A percentile compares a stretch with the other conserved stretches of the same genome.
phyloP scores from a whole-genome alignment of 176 grass and related monocot species.

The Triticum timopheevii region DNA sequence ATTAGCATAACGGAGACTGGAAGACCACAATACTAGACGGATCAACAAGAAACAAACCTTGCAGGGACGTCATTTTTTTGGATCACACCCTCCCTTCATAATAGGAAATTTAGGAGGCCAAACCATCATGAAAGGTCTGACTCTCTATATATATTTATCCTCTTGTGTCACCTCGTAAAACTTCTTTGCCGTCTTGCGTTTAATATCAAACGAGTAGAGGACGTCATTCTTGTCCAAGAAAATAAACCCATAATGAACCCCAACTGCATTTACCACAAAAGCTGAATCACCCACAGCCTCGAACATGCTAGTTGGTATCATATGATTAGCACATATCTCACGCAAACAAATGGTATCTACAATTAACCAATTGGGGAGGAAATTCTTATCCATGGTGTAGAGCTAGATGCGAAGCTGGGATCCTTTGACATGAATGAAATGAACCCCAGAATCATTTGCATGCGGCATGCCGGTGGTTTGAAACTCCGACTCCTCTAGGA shows the following conservation, averaged over 20 bases:
- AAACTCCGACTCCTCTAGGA: too few relatives aligned
- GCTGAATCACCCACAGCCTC: too few relatives aligned
- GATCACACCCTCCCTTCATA: neutral
- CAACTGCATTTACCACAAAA: too few relatives aligned
- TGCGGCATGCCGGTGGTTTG: too few relatives aligned
- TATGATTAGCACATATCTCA: too few relatives aligned
- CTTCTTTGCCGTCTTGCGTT: neutral
- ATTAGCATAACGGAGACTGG: neutral
- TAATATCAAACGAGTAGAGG: neutral
- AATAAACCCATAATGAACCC: neutral
- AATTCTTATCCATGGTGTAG: too few relatives aligned
- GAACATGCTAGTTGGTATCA: too few relatives aligned
- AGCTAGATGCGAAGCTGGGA: too few relatives aligned
- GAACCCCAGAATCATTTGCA: too few relatives aligned
- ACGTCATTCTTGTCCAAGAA: neutral
- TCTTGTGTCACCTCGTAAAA: neutral
- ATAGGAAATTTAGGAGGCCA: conserved; percentile 3
- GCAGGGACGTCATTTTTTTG: neutral
- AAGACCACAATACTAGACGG: neutral
- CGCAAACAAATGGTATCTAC: too few relatives aligned
- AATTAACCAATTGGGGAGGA: too few relatives aligned
- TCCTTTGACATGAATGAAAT: too few relatives aligned
- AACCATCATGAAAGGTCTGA: neutral
- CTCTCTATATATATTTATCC: neutral
- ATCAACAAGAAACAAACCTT: neutral